Evolutionary conservation across 2,329 filamentous ascomycete species (phyloP), one percentile per base, ranked within the genome.

Genomic region (Xylariaceae sp.): DNA sequence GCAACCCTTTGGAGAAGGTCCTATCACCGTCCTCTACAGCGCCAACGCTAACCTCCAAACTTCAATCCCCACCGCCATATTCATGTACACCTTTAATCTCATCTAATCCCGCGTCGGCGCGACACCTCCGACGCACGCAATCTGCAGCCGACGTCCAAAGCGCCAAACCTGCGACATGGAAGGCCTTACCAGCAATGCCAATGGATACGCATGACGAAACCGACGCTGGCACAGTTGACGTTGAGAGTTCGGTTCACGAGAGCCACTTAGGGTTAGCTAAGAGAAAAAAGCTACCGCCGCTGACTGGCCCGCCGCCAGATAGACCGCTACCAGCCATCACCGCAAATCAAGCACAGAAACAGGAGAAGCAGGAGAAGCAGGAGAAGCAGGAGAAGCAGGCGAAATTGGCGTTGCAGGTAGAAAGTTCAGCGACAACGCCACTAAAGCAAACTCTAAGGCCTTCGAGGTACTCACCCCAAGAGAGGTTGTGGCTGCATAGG

Each of bases 401-500:
- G 32, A 29, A n/a, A 18, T 6, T 19, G 23, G 37, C 16, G 14
- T 14, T 32, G 43, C 10, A 19, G 37, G 20, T 20, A 20, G 40
- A 19, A 20, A 32, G 20, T 10, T 10, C 32, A 10, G 32, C 6
- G 14, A 10, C 32, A 10, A 37, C 43, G 37, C 32, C 19, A 43
- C 21, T 45, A 44, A 49, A 52, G 40, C 42, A 29, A 19, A 47
- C 43, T n/a, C 1, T n/a, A 14, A 46, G 57, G 37, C 50, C 52
- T 21, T 44, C 44, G 18, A 60, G 60, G 7, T 52, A 63, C 19
- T 65, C 65, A 10, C 40, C 63, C 2, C 62, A 64, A 47, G 67
- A 69, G 40, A 56, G 66, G 6, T 57, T 67, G 21, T 69, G 67
- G 67, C 47, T 69, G 23, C 67, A 69, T 53, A 49, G 59, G 26